Percentiles rank a stretch among this genome's conserved stretches.
These are phyloP conservation scores for Flammula alnicola DNA, from an alignment of 1,284 basidiomycete genomes.

Conservation along the genomic window DNA sequence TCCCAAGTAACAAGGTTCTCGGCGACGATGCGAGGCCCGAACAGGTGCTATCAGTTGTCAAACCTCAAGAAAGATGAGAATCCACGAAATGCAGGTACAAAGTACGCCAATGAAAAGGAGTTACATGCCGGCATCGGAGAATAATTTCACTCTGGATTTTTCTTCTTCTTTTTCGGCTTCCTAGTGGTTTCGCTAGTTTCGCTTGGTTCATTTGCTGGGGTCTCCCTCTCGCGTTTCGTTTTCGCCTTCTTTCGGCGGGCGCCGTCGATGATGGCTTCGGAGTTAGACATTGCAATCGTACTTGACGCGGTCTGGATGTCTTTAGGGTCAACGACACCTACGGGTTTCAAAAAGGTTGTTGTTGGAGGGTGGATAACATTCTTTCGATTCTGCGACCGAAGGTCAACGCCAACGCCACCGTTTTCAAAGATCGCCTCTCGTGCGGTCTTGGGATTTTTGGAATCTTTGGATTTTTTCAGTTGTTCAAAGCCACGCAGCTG, in stretches of 20 bases:
- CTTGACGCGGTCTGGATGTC: constrained; percentile 15
- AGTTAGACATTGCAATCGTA: constrained; percentile 9
- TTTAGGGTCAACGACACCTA: constrained; percentile 56
- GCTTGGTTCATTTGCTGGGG: constrained; percentile 22
- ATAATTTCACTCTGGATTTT: no score
- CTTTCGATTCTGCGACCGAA: constrained; percentile 28
- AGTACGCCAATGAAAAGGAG: no score
- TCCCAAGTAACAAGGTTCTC: no score
- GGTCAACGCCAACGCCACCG: constrained; percentile 48
- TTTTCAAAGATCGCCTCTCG: constrained; percentile 56
- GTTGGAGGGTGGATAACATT: constrained; percentile 8
- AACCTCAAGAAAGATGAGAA: no score
- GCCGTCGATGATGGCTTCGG: constrained; percentile 27
- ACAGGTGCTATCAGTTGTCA: no score
- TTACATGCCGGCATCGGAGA: no score
- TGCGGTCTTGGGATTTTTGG: constrained; percentile 43
- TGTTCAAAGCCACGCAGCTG: constrained; percentile 33
- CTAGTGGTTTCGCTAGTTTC: no score
- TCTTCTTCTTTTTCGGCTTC: constrained; percentile 44
- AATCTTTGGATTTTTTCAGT: constrained; percentile 25
- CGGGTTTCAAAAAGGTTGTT: constrained; percentile 54
- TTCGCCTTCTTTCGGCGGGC: constrained; percentile 34
- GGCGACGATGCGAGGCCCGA: no score
- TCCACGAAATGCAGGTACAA: no score
- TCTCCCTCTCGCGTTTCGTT: constrained; percentile 33